Base-by-base conservation (phyloP, 2,329 filamentous ascomycete species). In the Ophioceras dolichostomum region DNA sequence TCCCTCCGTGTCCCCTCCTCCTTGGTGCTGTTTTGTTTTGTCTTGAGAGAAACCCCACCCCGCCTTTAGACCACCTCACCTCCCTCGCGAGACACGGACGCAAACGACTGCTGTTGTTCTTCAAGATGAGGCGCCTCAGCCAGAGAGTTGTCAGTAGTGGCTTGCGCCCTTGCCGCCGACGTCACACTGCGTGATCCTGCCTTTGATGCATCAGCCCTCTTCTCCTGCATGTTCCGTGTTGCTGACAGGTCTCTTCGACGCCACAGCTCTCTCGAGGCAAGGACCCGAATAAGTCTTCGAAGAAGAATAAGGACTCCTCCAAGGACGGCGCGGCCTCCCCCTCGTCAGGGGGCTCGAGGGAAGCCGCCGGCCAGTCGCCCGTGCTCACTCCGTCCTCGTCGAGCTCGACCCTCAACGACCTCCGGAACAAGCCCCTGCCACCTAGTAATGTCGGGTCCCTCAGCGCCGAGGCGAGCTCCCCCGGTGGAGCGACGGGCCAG, bases 91-190 rank as follows among this genome's bases (percentile, higher is more conserved):
- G n/a, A n/a, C n/a, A n/a, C n/a, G n/a, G n/a, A n/a, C n/a, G n/a
- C n/a, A n/a, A n/a, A n/a, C n/a, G n/a, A n/a, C n/a, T n/a, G n/a
- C n/a, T n/a, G n/a, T n/a, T n/a, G n/a, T n/a, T n/a, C 47, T 62
- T 61, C 63, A 83, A 73, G 64, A 95, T 96, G 89, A 95, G 94
- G 70, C 83, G 86, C 61, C 94, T 96, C 65, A 83, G 87, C 66
- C 86, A 94, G 72, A 85, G 84, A 82, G 87, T 95, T 72, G 87
- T 94, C 77, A 73, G 84, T 77, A 43, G 45, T 45, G 49, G 30
- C 43, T 43, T 47, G 37, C n/a, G n/a, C n/a, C n/a, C n/a, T n/a
- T n/a, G n/a, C n/a, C n/a, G n/a, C n/a, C n/a, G n/a, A n/a, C n/a
- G n/a, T n/a, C n/a, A n/a, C n/a, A n/a, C n/a, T n/a, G n/a, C n/a